Evolutionary conservation across 2,329 filamentous ascomycete genomes (phyloP), one percentile per base, ranked within the genome.

Genomic region (Colletotrichum sp.): DNA sequence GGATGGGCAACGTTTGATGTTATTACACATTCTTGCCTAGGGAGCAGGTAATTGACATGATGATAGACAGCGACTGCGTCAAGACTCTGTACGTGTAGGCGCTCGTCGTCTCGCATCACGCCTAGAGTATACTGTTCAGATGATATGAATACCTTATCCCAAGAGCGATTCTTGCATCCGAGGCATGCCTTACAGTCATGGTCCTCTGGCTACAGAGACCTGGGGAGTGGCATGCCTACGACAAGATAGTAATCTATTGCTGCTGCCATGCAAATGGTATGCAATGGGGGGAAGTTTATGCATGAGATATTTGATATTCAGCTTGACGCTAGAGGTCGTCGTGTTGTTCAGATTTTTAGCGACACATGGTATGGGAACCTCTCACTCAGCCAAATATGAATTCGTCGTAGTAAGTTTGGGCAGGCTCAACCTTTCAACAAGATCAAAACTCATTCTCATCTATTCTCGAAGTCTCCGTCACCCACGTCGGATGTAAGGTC

Each of bases 171-270:
- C 39, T 0, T 44, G 1, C 5, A n/a, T n/a, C 18, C 16, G 39
- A 44, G 18, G 18, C 39, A n/a, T 44, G 16, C 0, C 18, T n/a
- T 44, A 0, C 9, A n/a, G 39, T 44, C 16, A 44, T n/a, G n/a
- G n/a, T n/a, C n/a, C n/a, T n/a, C n/a, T n/a, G n/a, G n/a, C n/a
- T n/a, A n/a, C 18, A n/a, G 18, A 44, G 0, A 6, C 39, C 5
- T 12, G 5, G 3, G 39, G 0, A n/a, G 5, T n/a, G 3, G 0
- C 18, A n/a, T 0, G 5, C 6, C 39, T 12, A 0, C 9, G 5
- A 44, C 9, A 44, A n/a, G 39, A 44, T 12, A 12, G 9, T n/a
- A 2, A 44, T 44, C 18, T 44, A 12, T 44, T 44, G 9, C 18
- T 0, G 18, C 9, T 44, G 18, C 4, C 3, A 2, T 44, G 9